phyloP scores from a whole-genome alignment of 306 rosid genomes.

The Crataegus laevigata region DNA sequence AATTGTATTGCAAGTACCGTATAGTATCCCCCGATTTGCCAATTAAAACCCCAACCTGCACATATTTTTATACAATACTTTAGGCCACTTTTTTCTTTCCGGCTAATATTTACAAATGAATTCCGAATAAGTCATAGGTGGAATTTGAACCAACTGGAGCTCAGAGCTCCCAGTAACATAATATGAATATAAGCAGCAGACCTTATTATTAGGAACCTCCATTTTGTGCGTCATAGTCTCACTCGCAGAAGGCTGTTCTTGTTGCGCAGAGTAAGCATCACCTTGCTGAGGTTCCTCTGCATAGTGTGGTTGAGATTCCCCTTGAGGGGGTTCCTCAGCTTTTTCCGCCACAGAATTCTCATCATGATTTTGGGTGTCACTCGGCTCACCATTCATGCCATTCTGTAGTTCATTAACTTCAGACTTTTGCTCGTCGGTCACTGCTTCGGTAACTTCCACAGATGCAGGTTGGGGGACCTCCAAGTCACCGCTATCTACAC shows the following conservation, averaged over 20 bases:
- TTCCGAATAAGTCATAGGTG: background rate
- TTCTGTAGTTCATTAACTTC: constrained; percentile 23
- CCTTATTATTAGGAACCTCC: constrained; percentile 96
- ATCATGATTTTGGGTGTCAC: constrained; percentile 19
- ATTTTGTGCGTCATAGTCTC: constrained; percentile 43
- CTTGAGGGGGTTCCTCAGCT: constrained; percentile 2
- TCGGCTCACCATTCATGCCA: constrained; percentile 22
- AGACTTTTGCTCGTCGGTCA: constrained; percentile 23
- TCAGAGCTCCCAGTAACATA: background rate
- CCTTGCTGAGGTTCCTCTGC: background rate
- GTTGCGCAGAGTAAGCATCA: background rate
- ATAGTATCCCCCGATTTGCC: constrained; percentile 98
- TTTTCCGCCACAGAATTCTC: constrained; percentile 32
- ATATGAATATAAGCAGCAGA: constrained; percentile 4
- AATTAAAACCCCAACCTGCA: constrained; percentile 97
- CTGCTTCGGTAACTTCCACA: constrained; percentile 24
- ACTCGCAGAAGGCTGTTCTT: constrained; percentile 27
- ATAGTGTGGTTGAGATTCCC: background rate
- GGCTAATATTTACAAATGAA: background rate
- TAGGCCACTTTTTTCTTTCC: background rate
- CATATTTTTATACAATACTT: constrained; percentile 5
- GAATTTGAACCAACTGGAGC: background rate
- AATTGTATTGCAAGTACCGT: constrained; percentile 74
- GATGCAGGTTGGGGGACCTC: constrained; percentile 29
- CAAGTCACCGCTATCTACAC: constrained; percentile 12